Conservation (phyloP, 2,329 filamentous ascomycete genomes). For the Geosmithia putterillii region DNA sequence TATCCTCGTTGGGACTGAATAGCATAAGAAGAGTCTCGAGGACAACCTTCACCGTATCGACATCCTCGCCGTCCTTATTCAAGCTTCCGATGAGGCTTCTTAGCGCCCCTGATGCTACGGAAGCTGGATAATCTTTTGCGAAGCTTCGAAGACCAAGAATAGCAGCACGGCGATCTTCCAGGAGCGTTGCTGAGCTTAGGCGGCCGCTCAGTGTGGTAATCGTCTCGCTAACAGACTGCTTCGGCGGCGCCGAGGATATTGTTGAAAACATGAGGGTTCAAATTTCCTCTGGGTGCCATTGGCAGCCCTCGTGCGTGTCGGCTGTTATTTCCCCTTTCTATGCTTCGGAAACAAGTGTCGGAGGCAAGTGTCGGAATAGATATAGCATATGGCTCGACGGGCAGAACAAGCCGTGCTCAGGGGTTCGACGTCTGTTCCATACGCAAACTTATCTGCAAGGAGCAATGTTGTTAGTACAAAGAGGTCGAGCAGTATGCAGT, state of each 20-base stretch:
- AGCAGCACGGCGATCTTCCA: conserved; percentile 88
- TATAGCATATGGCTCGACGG: not conserved
- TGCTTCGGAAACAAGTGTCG: not conserved
- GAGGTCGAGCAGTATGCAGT: not conserved
- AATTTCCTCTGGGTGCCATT: conserved; percentile 14
- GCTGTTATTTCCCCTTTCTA: not conserved
- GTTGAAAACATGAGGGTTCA: conserved; percentile 39
- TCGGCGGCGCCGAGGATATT: conserved; percentile 65
- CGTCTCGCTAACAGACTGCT: conserved; percentile 91
- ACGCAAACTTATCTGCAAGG: not conserved
- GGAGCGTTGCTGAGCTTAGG: conserved; percentile 75
- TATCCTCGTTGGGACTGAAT: conserved; percentile 60
- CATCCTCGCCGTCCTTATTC: conserved; percentile 80
- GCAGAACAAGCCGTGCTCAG: not conserved
- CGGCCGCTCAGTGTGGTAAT: conserved; percentile 83
- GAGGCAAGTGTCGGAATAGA: not conserved
- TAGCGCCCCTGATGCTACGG: conserved; percentile 86
- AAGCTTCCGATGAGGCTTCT: conserved; percentile 77
- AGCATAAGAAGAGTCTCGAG: conserved; percentile 93
- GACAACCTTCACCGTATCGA: conserved; percentile 90
- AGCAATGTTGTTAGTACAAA: not conserved
- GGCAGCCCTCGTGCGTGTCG: conserved; percentile 6
- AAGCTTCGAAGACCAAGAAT: conserved; percentile 91
- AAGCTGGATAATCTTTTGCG: conserved; percentile 90
- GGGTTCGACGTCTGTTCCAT: not conserved